phyloP scores from a whole-genome alignment of 1,139 yeast species.

The Debaryomyces psychrophilus region DNA sequence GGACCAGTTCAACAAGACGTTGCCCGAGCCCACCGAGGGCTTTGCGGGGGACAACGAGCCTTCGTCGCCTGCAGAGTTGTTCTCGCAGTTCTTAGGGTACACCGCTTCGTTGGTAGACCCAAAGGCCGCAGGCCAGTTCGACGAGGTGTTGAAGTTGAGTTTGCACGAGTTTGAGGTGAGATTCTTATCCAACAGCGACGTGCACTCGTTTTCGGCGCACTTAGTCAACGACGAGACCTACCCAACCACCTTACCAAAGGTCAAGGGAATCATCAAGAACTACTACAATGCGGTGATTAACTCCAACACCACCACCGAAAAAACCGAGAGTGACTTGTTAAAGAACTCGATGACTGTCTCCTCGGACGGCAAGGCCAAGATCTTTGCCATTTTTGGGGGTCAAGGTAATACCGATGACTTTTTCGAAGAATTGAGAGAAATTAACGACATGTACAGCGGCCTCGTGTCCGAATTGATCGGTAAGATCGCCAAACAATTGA shows the following conservation, averaged over 20 bases:
- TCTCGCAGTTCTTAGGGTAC: constrained; percentile 83
- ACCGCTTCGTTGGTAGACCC: constrained; percentile 62
- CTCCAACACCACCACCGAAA: constrained; percentile 32
- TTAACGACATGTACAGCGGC: constrained; percentile 75
- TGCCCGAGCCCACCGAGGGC: constrained; percentile 83
- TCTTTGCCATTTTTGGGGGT: constrained; percentile 94
- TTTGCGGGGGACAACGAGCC: constrained; percentile 90
- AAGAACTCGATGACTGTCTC: constrained; percentile 44
- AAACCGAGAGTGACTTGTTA: constrained; percentile 53
- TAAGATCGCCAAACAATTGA: constrained; percentile 69
- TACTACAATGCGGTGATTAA: constrained; percentile 68
- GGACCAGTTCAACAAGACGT: constrained; percentile 76
- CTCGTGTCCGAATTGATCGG: constrained; percentile 72
- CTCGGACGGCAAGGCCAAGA: constrained; percentile 44
- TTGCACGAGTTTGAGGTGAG: constrained; percentile 82
- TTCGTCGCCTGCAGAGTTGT: constrained; percentile 80
- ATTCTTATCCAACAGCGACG: constrained; percentile 75
- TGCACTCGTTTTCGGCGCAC: constrained; percentile 84
- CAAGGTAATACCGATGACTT: constrained; percentile 98
- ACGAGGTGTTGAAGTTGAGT: constrained; percentile 69
- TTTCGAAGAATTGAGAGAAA: constrained; percentile 92
- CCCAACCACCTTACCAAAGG: constrained; percentile 72
- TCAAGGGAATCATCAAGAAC: constrained; percentile 73
- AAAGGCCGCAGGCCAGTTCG: constrained; percentile 55
- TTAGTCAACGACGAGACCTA: constrained; percentile 56